phyloP scores from a whole-genome alignment of 345 rosid species.

The Acer negundo region DNA sequence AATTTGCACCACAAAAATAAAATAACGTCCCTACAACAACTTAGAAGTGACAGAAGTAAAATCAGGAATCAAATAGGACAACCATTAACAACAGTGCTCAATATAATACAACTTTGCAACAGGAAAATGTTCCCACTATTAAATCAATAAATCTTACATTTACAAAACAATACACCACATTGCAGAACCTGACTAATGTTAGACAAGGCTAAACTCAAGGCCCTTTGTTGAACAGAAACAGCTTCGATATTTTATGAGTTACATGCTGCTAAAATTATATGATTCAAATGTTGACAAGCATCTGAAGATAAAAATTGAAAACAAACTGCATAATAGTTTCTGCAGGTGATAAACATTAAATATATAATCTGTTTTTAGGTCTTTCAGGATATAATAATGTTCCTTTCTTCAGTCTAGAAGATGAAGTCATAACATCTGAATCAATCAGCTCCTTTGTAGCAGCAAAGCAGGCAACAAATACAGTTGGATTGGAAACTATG shows the following conservation, averaged over 20 bases:
- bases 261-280: background rate
- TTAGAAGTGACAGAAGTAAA: constrained; percentile 3
- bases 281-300: background rate
- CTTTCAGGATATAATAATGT: background rate
- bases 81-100: background rate
- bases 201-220: background rate
- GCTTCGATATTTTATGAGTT: background rate
- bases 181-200: background rate
- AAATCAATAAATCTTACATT: background rate
- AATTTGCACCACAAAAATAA: constrained; percentile 5
- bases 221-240: background rate
- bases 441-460: background rate
- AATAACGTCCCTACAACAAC: constrained; percentile 10
- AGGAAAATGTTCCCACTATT: background rate
- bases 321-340: background rate
- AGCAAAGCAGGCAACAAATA: background rate
- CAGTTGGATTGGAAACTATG: background rate
- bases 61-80: background rate
- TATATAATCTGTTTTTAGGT: background rate
- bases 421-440: background rate
- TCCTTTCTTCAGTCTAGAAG: background rate
- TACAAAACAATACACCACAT: background rate
- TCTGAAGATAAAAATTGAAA: background rate
- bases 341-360: background rate
- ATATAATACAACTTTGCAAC: constrained; percentile 4